Percentiles rank a stretch among this genome's conserved stretches.
Evolutionary conservation across 75 land plant species (phyloP).

Genomic region (Adiantum capillusveneris): DNA sequence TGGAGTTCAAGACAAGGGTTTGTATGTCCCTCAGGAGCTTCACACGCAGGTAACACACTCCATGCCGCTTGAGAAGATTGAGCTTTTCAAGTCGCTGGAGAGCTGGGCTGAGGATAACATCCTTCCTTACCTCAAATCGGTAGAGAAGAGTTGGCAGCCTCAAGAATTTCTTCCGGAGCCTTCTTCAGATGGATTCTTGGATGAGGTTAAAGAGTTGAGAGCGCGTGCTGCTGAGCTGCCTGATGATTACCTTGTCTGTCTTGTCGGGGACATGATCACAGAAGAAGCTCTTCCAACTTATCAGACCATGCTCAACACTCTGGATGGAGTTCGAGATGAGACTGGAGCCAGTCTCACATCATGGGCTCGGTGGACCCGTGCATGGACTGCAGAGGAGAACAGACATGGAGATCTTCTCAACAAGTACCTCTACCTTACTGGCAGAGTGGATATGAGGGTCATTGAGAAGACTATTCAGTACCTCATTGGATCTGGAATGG

Average conservation of each 20-base stretch:
- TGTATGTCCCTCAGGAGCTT: too few relatives aligned
- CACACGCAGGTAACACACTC: conserved; percentile 40
- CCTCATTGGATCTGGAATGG: conserved; percentile 65
- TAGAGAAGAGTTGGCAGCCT: conserved; percentile 70
- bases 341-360: conserved; percentile 44
- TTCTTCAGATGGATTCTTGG: conserved; percentile 44
- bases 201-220: conserved; percentile 46
- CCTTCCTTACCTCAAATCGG: conserved; percentile 38
- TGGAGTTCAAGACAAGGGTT: too few relatives aligned
- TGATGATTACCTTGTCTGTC: conserved; percentile 50
- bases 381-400: conserved; percentile 48
- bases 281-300: conserved; percentile 41
- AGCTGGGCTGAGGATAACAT: conserved; percentile 44
- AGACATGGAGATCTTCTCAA: too few relatives aligned
- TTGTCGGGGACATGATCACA: conserved; percentile 67
- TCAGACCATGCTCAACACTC: conserved; percentile 48
- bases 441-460: conserved; percentile 45
- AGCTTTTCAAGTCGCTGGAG: conserved; percentile 49
- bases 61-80: conserved; percentile 46
- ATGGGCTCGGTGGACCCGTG: conserved; percentile 41
- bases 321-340: conserved; percentile 50
- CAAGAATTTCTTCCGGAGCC: conserved; percentile 55
- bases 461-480: conserved; percentile 50
- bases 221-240: conserved; percentile 40
- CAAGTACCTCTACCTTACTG: conserved; percentile 44